Evolutionary conservation across 257 asterid genomes (phyloP).

Genomic region (Solanum appendiculatum): DNA sequence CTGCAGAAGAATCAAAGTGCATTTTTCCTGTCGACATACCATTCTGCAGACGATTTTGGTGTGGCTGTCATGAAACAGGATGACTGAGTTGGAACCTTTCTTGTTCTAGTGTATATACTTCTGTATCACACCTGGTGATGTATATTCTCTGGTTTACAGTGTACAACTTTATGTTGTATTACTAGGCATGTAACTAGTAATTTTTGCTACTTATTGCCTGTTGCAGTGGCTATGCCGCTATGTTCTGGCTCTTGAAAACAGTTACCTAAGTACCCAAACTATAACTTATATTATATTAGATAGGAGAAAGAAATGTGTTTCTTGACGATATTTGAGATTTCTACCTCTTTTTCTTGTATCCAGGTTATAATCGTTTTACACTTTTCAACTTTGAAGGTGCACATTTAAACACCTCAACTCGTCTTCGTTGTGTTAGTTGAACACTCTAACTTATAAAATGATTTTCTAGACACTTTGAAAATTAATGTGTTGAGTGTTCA

Average conservation of each 20-base stretch:
- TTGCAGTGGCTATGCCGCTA: not conserved
- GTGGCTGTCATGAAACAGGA: not conserved
- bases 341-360: not conserved
- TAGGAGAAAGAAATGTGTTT: not conserved
- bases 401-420: not conserved
- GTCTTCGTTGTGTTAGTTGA: not conserved
- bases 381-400: no score
- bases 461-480: not conserved
- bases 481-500: not conserved
- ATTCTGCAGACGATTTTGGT: not conserved
- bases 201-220: not conserved
- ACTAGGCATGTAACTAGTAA: not conserved
- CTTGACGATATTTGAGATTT: not conserved
- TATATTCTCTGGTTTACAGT: not conserved
- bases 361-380: no score
- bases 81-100: not conserved
- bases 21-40: not conserved
- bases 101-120: not conserved
- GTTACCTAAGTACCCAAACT: not conserved
- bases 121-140: not conserved
- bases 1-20: slow-evolving; percentile 8
- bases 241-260: not conserved
- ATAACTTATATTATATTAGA: not conserved
- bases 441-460: not conserved
- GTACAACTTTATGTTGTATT: not conserved